Percentiles rank a stretch among this genome's conserved stretches.
These are phyloP conservation scores for Corynascus novoguineensis DNA, from an alignment of 495 filamentous ascomycete genomes.

Conservation along the genomic window DNA sequence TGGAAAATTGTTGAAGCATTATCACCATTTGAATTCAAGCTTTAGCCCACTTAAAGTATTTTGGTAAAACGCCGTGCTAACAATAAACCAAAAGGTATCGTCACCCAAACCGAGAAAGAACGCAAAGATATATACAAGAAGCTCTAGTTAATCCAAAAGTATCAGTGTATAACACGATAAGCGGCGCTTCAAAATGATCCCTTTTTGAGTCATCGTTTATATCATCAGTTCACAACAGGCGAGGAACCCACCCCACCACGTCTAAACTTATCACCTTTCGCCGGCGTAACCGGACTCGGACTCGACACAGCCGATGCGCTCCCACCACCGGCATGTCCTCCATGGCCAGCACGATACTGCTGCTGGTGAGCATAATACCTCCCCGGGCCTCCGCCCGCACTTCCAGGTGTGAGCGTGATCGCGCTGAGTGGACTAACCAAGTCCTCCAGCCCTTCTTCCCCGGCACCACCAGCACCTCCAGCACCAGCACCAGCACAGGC, in stretches of 20 bases:
- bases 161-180: no score
- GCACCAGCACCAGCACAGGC: not conserved
- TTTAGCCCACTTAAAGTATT: no score
- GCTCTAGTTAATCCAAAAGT: no score
- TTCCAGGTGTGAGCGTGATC: slow-evolving; percentile 11
- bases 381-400: not conserved
- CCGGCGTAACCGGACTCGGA: slow-evolving; percentile 1
- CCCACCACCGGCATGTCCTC: not conserved
- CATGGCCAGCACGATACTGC: not conserved
- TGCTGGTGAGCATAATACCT: not conserved
- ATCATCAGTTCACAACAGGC: not conserved
- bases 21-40: not conserved
- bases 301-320: slow-evolving; percentile 2
- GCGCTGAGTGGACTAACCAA: slow-evolving; percentile 24
- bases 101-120: no score
- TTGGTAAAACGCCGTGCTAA: not conserved
- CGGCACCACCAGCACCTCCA: not conserved
- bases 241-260: not conserved
- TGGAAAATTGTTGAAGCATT: no score
- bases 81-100: no score
- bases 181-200: not conserved
- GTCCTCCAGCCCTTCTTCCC: slow-evolving; percentile 17
- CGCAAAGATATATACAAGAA: no score
- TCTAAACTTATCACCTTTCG: not conserved
- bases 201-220: no score